Percentiles rank a stretch among this genome's conserved stretches.
phyloP scores from a whole-genome alignment of 169 alveolate species.

The Miamiensis avidus region DNA sequence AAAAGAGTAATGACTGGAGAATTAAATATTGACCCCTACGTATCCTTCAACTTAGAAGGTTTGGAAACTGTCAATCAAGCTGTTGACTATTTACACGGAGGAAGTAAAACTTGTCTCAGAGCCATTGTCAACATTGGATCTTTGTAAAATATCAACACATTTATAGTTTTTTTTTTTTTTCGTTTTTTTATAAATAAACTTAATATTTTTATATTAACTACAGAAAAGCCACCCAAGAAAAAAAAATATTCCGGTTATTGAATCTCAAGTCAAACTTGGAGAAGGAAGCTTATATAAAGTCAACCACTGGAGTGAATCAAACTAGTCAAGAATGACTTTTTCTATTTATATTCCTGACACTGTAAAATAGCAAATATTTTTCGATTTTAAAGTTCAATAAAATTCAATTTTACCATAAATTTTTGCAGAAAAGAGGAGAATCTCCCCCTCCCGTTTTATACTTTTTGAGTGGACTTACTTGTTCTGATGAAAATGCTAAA shows the following conservation, averaged over 20 bases:
- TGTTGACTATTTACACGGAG: not conserved
- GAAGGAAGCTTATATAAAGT: conserved; percentile 43
- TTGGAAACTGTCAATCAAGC: conserved; percentile 75
- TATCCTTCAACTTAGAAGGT: conserved; percentile 66
- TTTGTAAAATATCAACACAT: too few species aligned
- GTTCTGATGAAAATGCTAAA: conserved; percentile 77
- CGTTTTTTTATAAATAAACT: too few species aligned
- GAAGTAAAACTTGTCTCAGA: conserved; percentile 73
- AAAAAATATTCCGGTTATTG: not conserved
- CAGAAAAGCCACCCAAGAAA: too few species aligned
- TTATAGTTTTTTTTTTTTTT: too few species aligned
- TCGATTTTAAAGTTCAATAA: not conserved
- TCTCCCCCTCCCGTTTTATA: conserved; percentile 56
- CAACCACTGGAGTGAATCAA: conserved; percentile 30
- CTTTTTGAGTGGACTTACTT: conserved; percentile 80
- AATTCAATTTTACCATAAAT: not conserved
- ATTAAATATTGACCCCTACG: conserved; percentile 64
- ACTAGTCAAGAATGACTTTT: conserved; percentile 48
- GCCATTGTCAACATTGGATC: conserved; percentile 53
- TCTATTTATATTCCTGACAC: conserved; percentile 42
- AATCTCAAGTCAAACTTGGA: not conserved
- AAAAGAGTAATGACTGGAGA: conserved; percentile 69
- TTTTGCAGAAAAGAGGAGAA: conserved; percentile 2
- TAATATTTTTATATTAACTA: too few species aligned
- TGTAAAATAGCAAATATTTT: conserved; percentile 24